Evolutionary conservation across 2,329 filamentous ascomycete genomes (phyloP).

Genomic region (Nemania diffusa): DNA sequence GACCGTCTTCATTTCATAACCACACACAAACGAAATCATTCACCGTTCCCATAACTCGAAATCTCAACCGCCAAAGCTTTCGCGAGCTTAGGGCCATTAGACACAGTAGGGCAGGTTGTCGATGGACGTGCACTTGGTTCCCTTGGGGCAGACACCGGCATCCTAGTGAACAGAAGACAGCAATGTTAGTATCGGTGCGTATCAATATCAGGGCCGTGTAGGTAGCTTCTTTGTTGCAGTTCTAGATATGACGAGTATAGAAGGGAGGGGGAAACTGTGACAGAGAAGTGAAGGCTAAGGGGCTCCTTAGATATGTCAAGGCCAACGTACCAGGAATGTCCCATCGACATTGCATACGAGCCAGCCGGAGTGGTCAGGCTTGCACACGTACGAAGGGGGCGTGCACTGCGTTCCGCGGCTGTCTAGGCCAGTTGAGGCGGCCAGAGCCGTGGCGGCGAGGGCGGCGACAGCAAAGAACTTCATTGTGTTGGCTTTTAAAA

Average conservation of each 20-base stretch:
- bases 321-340: slow-evolving; percentile 42
- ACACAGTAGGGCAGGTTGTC: slow-evolving; percentile 48
- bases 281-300: background rate
- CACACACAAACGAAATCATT: background rate
- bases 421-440: slow-evolving; percentile 31
- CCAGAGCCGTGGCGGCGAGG: slow-evolving; percentile 35
- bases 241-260: background rate
- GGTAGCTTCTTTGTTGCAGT: background rate
- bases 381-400: slow-evolving; percentile 45
- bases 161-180: slow-evolving; percentile 34
- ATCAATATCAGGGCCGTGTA: background rate
- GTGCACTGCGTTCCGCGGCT: slow-evolving; percentile 36
- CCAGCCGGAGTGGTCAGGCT: slow-evolving; percentile 45
- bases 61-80: background rate
- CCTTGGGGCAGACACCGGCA: slow-evolving; percentile 41
- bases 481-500: slow-evolving; percentile 38
- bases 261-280: background rate
- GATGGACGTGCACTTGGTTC: slow-evolving; percentile 44
- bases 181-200: slow-evolving; percentile 3
- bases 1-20: slow-evolving; percentile 9
- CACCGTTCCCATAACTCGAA: background rate
- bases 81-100: slow-evolving; percentile 17
- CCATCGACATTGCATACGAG: slow-evolving; percentile 47
- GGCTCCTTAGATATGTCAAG: background rate
- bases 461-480: slow-evolving; percentile 42